These are phyloP conservation scores for Entomortierella chlamydospora DNA, from an alignment of 192 early-diverging fungal species.

Conservation along the genomic window DNA sequence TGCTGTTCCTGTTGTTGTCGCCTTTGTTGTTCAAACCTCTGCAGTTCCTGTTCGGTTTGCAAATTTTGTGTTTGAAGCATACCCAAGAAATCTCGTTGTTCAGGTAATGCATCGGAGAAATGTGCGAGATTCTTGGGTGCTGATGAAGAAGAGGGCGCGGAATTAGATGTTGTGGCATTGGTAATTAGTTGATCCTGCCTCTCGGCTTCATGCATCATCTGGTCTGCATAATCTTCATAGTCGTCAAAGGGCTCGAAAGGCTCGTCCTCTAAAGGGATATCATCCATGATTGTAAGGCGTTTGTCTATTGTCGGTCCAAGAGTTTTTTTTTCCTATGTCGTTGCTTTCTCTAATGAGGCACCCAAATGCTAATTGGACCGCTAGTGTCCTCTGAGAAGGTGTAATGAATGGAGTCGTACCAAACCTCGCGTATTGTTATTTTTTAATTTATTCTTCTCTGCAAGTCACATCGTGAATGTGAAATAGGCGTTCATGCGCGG, in stretches of 20 bases:
- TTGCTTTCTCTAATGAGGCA: too few relatives aligned
- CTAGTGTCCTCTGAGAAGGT: too few relatives aligned
- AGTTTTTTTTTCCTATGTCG: too few relatives aligned
- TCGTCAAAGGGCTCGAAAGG: constrained; percentile 42
- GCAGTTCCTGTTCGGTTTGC: constrained; percentile 1
- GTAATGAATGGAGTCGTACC: too few relatives aligned
- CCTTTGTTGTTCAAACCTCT: not conserved
- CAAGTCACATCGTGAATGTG: not conserved
- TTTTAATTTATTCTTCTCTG: not conserved
- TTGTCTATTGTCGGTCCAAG: too few relatives aligned
- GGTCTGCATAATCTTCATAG: constrained; percentile 40
- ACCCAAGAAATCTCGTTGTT: constrained; percentile 27
- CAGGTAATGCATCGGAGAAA: constrained; percentile 14
- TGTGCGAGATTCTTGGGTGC: not conserved
- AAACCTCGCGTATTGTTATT: not conserved
- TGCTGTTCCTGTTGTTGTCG: constrained; percentile 3
- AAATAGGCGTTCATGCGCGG: not conserved
- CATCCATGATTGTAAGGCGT: constrained; percentile 43
- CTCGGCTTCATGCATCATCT: constrained; percentile 43
- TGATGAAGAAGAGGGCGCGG: not conserved
- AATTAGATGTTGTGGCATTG: not conserved
- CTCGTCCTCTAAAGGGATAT: constrained; percentile 35
- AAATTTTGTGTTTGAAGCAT: constrained; percentile 11
- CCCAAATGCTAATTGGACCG: too few relatives aligned
- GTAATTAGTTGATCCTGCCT: constrained; percentile 11